Evolutionary conservation across 148 eudicot genomes (phyloP).

Genomic region (Cornus kousa): DNA sequence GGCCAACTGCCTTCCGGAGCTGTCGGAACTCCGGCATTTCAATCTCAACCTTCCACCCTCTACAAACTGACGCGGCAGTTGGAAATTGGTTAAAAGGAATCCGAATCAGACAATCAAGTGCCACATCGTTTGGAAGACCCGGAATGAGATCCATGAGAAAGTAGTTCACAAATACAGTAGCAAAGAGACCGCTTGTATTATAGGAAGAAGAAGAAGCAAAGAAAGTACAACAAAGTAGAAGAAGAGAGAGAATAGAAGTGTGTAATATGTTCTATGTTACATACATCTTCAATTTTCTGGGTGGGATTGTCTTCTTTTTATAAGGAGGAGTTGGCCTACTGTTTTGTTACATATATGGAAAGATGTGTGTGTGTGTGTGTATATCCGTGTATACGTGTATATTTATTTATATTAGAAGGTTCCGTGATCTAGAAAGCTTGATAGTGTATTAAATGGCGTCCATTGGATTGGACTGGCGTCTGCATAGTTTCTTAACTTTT

Average conservation of each 20-base stretch:
- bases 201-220: background rate
- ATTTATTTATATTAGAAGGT: background rate
- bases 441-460: background rate
- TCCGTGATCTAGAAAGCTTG: background rate
- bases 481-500: too few species aligned
- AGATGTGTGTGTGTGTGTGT: too few species aligned
- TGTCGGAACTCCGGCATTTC: constrained; percentile 37
- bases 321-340: too few species aligned
- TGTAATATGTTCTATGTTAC: too few species aligned
- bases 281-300: too few species aligned
- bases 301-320: too few species aligned
- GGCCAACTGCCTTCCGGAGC: constrained; percentile 36
- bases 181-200: background rate
- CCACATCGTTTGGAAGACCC: constrained; percentile 62
- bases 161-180: background rate
- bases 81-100: constrained; percentile 46
- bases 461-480: too few species aligned
- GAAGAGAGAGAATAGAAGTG: background rate
- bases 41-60: constrained; percentile 47
- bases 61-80: constrained; percentile 40
- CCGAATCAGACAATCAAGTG: constrained; percentile 61
- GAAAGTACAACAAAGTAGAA: background rate
- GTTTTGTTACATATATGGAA: too few species aligned
- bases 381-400: too few species aligned
- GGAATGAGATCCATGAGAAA: constrained; percentile 58